Conservation (phyloP, 495 filamentous ascomycete species). For the Neurospora sp. region DNA sequence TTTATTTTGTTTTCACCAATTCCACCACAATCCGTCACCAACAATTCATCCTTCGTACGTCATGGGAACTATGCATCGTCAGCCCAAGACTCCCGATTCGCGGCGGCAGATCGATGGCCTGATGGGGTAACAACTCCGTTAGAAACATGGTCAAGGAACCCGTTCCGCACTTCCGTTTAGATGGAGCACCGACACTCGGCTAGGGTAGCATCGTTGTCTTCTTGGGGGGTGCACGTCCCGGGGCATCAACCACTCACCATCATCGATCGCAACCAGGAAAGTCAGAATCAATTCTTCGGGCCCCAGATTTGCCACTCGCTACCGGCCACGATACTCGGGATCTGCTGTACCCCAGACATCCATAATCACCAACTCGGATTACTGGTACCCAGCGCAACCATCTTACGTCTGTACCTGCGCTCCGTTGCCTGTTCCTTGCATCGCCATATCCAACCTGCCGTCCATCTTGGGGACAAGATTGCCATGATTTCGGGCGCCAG, state of each 20-base stretch:
- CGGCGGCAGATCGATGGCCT: background rate
- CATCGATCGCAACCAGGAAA: background rate
- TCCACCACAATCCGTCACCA: no score
- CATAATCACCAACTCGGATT: background rate
- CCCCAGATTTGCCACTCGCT: background rate
- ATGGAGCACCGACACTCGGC: background rate
- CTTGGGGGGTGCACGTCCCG: background rate
- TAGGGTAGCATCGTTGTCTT: background rate
- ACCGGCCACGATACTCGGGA: background rate
- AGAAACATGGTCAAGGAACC: background rate
- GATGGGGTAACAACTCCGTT: background rate
- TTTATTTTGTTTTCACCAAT: no score
- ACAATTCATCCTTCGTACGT: no score
- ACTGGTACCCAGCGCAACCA: background rate
- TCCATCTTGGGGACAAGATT: background rate
- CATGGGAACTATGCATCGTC: background rate
- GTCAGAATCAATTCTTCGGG: background rate
- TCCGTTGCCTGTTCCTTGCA: background rate
- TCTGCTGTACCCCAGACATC: background rate
- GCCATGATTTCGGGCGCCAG: background rate
- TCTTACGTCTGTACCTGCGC: background rate
- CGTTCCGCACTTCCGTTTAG: background rate
- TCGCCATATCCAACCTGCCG: background rate
- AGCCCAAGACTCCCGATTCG: background rate
- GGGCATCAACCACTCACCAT: background rate